Percentiles rank a stretch among this genome's conserved stretches.
Conservation (phyloP, 1,284 basidiomycete species). For the Tylopilus sp. region DNA sequence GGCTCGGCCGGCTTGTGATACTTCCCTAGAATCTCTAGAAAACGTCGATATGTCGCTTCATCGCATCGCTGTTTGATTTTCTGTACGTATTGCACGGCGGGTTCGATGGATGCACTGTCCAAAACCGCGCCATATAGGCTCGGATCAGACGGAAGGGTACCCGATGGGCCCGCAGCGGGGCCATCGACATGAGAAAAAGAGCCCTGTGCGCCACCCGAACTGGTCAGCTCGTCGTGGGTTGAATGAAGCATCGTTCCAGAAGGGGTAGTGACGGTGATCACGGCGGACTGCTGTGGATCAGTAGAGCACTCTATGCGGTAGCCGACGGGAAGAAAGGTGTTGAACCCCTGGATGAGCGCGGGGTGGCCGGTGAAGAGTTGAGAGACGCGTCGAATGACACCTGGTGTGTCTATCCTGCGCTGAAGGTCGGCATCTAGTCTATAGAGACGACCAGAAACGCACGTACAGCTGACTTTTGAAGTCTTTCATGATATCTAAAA, state of each 20-base stretch:
- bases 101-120: slow-evolving; percentile 49
- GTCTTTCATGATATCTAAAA: slow-evolving; percentile 98
- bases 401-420: slow-evolving; percentile 92
- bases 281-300: slow-evolving; percentile 52
- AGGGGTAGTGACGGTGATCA: slow-evolving; percentile 88
- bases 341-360: slow-evolving; percentile 92
- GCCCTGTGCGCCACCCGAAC: slow-evolving; percentile 5
- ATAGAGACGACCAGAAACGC: slow-evolving; percentile 1
- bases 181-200: slow-evolving; percentile 16
- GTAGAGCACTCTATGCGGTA: slow-evolving; percentile 84
- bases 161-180: slow-evolving; percentile 8
- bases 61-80: slow-evolving; percentile 96
- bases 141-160: slow-evolving; percentile 18
- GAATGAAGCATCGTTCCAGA: slow-evolving; percentile 52
- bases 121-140: slow-evolving; percentile 27
- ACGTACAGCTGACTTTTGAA: slow-evolving; percentile 87
- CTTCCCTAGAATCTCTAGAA: slow-evolving; percentile 83
- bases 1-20: slow-evolving; percentile 51
- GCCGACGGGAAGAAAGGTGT: slow-evolving; percentile 92
- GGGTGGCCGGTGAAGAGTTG: slow-evolving; percentile 90
- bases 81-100: slow-evolving; percentile 92
- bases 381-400: slow-evolving; percentile 93
- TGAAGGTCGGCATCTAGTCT: slow-evolving; percentile 7
- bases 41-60: slow-evolving; percentile 89
- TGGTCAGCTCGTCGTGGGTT: slow-evolving; percentile 34